Evolutionary conservation across 1,284 basidiomycete genomes (phyloP).

Genomic region (Pseudomicrostroma phylloplanum): DNA sequence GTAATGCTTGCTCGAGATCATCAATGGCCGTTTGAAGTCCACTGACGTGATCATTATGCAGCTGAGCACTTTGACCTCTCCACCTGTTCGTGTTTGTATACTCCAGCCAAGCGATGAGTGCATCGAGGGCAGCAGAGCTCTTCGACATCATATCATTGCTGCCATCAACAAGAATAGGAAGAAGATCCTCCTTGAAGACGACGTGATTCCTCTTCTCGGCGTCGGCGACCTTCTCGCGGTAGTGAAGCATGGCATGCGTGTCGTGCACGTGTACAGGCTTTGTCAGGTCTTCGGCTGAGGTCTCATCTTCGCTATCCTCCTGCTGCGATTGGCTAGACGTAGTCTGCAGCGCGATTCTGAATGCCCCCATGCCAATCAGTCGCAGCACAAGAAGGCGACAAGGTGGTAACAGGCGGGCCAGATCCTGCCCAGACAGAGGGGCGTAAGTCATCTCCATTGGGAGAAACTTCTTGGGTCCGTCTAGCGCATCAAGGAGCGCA

Average conservation of each 20-base stretch:
- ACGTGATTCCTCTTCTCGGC: constrained; percentile 53
- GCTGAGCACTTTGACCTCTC: constrained; percentile 22
- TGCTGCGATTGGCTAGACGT: background rate
- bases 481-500: constrained; percentile 37
- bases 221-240: constrained; percentile 52
- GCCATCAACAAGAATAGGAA: constrained; percentile 55
- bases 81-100: constrained; percentile 36
- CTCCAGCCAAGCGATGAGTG: constrained; percentile 35
- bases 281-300: constrained; percentile 29
- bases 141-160: constrained; percentile 55
- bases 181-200: constrained; percentile 53
- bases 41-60: constrained; percentile 30
- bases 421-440: constrained; percentile 51
- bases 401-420: constrained; percentile 30
- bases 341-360: background rate
- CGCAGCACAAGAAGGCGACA: constrained; percentile 20
- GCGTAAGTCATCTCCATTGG: constrained; percentile 53
- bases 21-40: constrained; percentile 51
- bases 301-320: constrained; percentile 16
- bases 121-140: constrained; percentile 52
- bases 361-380: constrained; percentile 9
- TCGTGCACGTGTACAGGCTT: constrained; percentile 51
- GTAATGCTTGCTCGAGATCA: constrained; percentile 19
- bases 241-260: constrained; percentile 21
- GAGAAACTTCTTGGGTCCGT: constrained; percentile 22